Evolutionary conservation across 75 land plant species (phyloP).

Genomic region (Selaginella tamariscina): DNA sequence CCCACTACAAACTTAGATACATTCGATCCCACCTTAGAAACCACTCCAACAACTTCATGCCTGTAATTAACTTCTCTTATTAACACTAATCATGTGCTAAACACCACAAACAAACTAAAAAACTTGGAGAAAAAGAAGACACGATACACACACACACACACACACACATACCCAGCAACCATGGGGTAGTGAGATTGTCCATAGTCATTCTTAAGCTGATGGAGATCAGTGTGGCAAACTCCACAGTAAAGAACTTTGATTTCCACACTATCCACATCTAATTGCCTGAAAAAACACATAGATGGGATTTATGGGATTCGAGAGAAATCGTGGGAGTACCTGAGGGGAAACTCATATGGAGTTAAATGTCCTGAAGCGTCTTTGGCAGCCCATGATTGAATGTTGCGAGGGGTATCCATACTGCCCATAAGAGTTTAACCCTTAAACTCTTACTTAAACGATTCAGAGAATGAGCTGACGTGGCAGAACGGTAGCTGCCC

Average conservation of each 20-base stretch:
- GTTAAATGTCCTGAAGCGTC: constrained; percentile 10
- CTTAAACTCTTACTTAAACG: too few relatives aligned
- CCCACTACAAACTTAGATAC: constrained; percentile 48
- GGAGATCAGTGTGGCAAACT: constrained; percentile 73
- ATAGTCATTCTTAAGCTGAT: constrained; percentile 47
- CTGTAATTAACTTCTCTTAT: background rate
- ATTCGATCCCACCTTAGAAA: constrained; percentile 42
- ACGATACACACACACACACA: background rate
- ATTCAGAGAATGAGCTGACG: too few relatives aligned
- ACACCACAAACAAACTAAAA: too few relatives aligned
- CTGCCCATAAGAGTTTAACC: too few relatives aligned
- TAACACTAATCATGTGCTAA: background rate
- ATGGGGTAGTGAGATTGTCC: constrained; percentile 78
- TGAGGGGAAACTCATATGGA: constrained; percentile 13
- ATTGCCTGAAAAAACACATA: constrained; percentile 27
- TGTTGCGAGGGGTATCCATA: too few relatives aligned
- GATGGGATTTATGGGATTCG: background rate
- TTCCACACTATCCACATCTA: constrained; percentile 49
- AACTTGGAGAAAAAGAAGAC: background rate
- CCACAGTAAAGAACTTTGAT: constrained; percentile 70
- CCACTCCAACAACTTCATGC: constrained; percentile 26
- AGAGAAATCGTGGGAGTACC: constrained; percentile 13
- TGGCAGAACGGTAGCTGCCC: too few relatives aligned
- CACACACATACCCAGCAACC: constrained; percentile 57
- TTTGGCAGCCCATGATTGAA: constrained; percentile 21